These are phyloP conservation scores for Spizellomyces punctatus DNA, from an alignment of 192 early-diverging fungal species.

Conservation along the genomic window DNA sequence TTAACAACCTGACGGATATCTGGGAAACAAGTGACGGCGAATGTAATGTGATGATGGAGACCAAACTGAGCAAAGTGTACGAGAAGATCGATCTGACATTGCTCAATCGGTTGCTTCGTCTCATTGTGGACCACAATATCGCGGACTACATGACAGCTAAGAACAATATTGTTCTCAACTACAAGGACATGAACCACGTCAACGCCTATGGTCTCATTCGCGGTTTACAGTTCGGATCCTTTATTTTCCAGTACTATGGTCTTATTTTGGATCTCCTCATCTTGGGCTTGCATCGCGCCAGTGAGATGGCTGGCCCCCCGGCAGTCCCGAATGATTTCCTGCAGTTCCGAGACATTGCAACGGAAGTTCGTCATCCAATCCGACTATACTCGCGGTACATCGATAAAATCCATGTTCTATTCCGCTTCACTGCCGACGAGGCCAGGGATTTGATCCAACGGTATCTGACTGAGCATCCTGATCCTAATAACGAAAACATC, in stretches of 20 bases:
- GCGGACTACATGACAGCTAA: constrained; percentile 99
- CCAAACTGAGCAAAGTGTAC: constrained; percentile 86
- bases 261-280: constrained; percentile 94
- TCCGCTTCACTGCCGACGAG: constrained; percentile 93
- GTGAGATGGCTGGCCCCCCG: constrained; percentile 96
- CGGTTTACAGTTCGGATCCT: constrained; percentile 96
- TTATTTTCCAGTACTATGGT: constrained; percentile 99
- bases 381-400: constrained; percentile 94
- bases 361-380: constrained; percentile 96
- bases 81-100: constrained; percentile 98
- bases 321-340: constrained; percentile 94
- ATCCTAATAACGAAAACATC: constrained; percentile 98
- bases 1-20: constrained; percentile 95
- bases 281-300: constrained; percentile 90
- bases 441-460: constrained; percentile 94
- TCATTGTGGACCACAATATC: constrained; percentile 98
- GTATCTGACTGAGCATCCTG: constrained; percentile 96
- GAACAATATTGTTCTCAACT: constrained; percentile 96
- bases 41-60: constrained; percentile 96
- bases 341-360: constrained; percentile 88
- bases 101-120: constrained; percentile 87
- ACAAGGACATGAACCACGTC: constrained; percentile 99
- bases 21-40: constrained; percentile 92
- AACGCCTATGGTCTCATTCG: constrained; percentile 96
- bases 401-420: constrained; percentile 90